Conservation (phyloP, 441 rosid species). For the Rhodomyrtus psidioides region DNA sequence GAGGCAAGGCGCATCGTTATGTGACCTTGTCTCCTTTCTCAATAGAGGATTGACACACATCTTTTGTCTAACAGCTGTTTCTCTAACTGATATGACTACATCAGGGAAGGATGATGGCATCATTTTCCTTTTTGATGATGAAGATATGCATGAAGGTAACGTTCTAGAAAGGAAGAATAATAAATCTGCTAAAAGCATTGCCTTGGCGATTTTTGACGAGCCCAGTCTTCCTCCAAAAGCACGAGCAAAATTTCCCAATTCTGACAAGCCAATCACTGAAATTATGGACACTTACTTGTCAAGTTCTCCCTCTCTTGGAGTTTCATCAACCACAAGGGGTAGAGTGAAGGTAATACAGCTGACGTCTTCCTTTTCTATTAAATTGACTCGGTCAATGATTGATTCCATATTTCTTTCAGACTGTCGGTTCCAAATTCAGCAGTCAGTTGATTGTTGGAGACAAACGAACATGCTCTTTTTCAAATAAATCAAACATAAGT, state of each 20-base stretch:
- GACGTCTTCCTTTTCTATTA: too few species aligned
- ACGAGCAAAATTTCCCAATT: background rate
- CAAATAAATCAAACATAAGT: too few species aligned
- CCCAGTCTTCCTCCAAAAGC: background rate
- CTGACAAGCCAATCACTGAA: background rate
- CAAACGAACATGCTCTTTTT: too few species aligned
- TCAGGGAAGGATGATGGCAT: background rate
- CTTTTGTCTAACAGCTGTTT: background rate
- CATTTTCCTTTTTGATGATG: fast-evolving
- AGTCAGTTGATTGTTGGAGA: too few species aligned
- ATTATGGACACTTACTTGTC: background rate
- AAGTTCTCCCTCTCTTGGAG: too few species aligned
- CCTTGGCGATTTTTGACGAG: background rate
- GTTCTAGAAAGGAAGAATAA: background rate
- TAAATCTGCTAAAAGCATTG: background rate
- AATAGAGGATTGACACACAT: background rate
- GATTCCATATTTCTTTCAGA: too few species aligned
- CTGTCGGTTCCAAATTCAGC: too few species aligned
- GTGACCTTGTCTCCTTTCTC: background rate
- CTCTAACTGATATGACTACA: background rate
- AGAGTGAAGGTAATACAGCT: too few species aligned
- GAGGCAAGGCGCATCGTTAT: background rate
- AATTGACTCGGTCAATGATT: background rate
- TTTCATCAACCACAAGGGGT: too few species aligned
- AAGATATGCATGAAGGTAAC: background rate